Conservation (phyloP, 257 asterid genomes). For the Solanum peruvianum region DNA sequence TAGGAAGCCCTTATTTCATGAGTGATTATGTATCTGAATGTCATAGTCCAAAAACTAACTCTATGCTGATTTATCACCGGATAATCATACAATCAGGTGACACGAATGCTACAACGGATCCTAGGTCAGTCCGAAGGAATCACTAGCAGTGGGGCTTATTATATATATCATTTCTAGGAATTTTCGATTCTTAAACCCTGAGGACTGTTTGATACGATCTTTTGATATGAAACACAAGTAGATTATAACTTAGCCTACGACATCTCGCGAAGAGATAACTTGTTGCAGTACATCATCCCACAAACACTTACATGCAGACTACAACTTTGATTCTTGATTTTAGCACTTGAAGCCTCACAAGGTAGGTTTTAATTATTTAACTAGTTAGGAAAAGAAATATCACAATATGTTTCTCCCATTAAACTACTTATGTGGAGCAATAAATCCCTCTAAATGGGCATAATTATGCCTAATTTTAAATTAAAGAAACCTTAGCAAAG, state of each 20-base stretch:
- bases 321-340: background rate
- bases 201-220: background rate
- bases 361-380: background rate
- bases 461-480: background rate
- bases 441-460: background rate
- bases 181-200: background rate
- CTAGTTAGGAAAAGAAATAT: background rate
- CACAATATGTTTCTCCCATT: background rate
- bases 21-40: background rate
- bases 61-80: background rate
- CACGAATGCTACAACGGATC: background rate
- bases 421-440: background rate
- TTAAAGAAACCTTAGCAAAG: background rate
- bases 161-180: background rate
- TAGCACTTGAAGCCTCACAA: background rate
- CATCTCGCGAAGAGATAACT: background rate
- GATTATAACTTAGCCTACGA: background rate
- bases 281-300: background rate
- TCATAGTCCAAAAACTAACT: background rate
- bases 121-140: background rate
- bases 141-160: background rate
- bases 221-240: background rate
- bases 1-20: background rate
- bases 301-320: background rate
- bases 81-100: background rate